Conservation (phyloP, 2,329 filamentous ascomycete genomes). For the Uncinocarpus reesii region DNA sequence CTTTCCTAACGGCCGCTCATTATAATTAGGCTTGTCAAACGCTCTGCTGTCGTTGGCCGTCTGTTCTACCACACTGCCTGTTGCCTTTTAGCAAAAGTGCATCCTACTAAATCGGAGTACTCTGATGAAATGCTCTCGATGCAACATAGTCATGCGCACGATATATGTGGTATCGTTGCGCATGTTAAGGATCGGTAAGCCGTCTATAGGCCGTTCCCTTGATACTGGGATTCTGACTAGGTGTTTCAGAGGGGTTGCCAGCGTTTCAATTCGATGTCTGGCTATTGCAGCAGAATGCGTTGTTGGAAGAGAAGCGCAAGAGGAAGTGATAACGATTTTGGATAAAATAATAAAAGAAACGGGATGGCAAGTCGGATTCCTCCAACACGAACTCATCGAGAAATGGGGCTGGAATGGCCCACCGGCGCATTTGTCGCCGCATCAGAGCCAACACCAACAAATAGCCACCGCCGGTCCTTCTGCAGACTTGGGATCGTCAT, state of each 20-base stretch:
- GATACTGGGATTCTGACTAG: neutral
- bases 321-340: slow-evolving; percentile 69
- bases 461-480: slow-evolving; percentile 9
- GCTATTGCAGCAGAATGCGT: slow-evolving; percentile 67
- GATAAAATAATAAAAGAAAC: slow-evolving; percentile 64
- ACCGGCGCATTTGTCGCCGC: slow-evolving; percentile 25
- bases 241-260: slow-evolving; percentile 54
- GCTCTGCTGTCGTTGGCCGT: slow-evolving; percentile 67
- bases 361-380: slow-evolving; percentile 63
- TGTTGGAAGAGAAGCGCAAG: slow-evolving; percentile 58
- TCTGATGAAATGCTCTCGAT: slow-evolving; percentile 58
- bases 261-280: slow-evolving; percentile 67
- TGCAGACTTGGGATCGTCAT: slow-evolving; percentile 13
- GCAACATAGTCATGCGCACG: slow-evolving; percentile 64
- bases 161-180: slow-evolving; percentile 80
- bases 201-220: neutral
- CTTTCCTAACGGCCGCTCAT: neutral
- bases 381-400: slow-evolving; percentile 62
- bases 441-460: slow-evolving; percentile 26
- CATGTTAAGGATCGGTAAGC: slow-evolving; percentile 64
- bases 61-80: slow-evolving; percentile 85
- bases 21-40: slow-evolving; percentile 60
- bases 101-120: slow-evolving; percentile 55
- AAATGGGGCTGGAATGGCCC: slow-evolving; percentile 63
- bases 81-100: slow-evolving; percentile 66